phyloP scores from a whole-genome alignment of 768 basidiomycete genomes.

The Boletus barrowsii region DNA sequence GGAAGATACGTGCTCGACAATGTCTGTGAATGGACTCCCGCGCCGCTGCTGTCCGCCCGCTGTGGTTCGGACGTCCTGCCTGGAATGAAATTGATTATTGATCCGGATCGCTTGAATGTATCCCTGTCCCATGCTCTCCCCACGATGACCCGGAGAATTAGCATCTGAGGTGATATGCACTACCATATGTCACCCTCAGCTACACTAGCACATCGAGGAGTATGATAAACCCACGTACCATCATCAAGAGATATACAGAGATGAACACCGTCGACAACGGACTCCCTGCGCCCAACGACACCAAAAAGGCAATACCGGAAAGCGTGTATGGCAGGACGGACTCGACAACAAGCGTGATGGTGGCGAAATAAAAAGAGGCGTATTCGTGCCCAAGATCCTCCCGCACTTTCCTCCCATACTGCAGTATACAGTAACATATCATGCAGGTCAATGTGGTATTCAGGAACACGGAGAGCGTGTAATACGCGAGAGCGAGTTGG shows the following conservation, averaged over 20 bases:
- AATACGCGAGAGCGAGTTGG: slow-evolving; percentile 20
- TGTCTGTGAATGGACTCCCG: no score
- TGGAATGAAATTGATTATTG: no score
- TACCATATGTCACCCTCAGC: background rate
- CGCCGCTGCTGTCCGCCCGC: no score
- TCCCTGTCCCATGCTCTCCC: no score
- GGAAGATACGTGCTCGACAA: no score
- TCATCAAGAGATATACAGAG: slow-evolving; percentile 16
- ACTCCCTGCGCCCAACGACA: slow-evolving; percentile 17
- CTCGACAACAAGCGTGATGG: slow-evolving; percentile 17
- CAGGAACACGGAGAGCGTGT: slow-evolving; percentile 9
- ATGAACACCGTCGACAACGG: slow-evolving; percentile 9
- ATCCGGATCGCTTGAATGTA: no score
- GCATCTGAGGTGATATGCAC: no score
- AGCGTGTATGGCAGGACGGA: slow-evolving; percentile 26
- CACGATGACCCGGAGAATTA: no score
- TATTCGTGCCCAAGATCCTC: slow-evolving; percentile 15
- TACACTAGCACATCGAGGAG: no score
- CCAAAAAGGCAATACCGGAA: slow-evolving; percentile 22
- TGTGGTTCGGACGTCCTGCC: no score
- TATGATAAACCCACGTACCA: slow-evolving; percentile 8
- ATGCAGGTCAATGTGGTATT: slow-evolving; percentile 19
- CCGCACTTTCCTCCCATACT: slow-evolving; percentile 3
- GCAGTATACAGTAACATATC: slow-evolving; percentile 21
- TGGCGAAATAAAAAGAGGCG: slow-evolving; percentile 15